A percentile compares a stretch with the other conserved stretches of the same genome.
Evolutionary conservation across 805 yeast species (phyloP).

Genomic region (Ogataea paraovalis): DNA sequence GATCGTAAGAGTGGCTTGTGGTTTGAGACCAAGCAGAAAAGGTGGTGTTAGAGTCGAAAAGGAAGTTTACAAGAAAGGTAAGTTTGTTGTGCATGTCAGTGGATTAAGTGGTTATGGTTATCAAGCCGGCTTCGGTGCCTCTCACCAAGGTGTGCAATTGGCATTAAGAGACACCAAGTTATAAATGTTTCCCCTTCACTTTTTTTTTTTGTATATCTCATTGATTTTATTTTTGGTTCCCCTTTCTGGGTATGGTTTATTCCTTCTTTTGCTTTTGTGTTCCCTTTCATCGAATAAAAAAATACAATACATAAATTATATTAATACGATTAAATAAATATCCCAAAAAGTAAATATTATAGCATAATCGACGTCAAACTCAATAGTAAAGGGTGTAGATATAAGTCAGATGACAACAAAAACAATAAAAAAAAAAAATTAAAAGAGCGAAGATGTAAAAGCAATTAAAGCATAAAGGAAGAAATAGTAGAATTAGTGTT

Average conservation of each 20-base stretch:
- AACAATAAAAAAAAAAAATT: neutral
- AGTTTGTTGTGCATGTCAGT: slow-evolving; percentile 59
- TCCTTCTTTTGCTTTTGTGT: too few relatives aligned
- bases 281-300: too few relatives aligned
- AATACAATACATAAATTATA: too few relatives aligned
- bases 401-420: too few relatives aligned
- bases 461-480: neutral
- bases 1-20: slow-evolving; percentile 63
- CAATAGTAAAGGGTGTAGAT: too few relatives aligned
- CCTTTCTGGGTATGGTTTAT: too few relatives aligned
- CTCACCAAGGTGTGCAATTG: slow-evolving; percentile 39
- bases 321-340: neutral
- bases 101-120: slow-evolving; percentile 69
- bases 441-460: neutral
- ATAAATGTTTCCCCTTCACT: neutral
- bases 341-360: neutral
- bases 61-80: slow-evolving; percentile 40
- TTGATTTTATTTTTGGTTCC: too few relatives aligned
- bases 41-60: slow-evolving; percentile 73
- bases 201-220: neutral
- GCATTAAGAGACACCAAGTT: slow-evolving; percentile 3
- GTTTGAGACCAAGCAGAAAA: slow-evolving; percentile 69
- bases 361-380: neutral
- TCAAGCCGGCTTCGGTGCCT: slow-evolving; percentile 65
- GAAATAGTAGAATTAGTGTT: neutral